Conservation (phyloP, 495 filamentous ascomycete genomes). For the Penicillium riverlandense region DNA sequence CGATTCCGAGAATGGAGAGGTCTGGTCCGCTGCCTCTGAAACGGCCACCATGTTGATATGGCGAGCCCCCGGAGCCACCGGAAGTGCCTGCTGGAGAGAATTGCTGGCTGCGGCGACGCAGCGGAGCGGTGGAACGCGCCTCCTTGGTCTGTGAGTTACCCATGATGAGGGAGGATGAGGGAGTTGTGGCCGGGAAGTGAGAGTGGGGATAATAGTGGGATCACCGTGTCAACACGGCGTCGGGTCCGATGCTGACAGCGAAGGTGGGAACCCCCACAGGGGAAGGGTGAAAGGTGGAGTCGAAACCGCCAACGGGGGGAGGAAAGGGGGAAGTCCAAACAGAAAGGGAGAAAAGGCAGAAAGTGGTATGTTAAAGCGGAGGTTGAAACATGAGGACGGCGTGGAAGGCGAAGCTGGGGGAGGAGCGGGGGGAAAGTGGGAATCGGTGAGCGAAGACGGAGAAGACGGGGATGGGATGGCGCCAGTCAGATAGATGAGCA, state of each 20-base stretch:
- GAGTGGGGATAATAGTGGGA: background rate
- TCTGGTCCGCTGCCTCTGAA: slow-evolving; percentile 48
- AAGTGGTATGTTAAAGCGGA: too few relatives aligned
- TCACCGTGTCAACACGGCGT: background rate
- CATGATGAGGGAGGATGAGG: slow-evolving; percentile 26
- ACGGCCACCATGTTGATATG: slow-evolving; percentile 32
- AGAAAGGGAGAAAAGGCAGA: slow-evolving; percentile 2
- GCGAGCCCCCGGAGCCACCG: slow-evolving; percentile 24
- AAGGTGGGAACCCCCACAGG: background rate
- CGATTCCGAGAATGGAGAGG: slow-evolving; percentile 49
- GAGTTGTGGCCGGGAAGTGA: slow-evolving; percentile 1
- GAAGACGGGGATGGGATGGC: slow-evolving; percentile 10
- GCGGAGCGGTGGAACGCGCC: slow-evolving; percentile 31
- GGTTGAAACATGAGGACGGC: too few relatives aligned
- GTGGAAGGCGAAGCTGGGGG: too few relatives aligned
- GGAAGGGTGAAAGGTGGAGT: slow-evolving; percentile 1
- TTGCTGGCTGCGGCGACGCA: slow-evolving; percentile 28
- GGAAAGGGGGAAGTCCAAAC: slow-evolving; percentile 10
- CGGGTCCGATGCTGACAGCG: background rate
- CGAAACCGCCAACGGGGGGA: too few relatives aligned
- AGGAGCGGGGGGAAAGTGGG: slow-evolving; percentile 7
- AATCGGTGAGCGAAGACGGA: slow-evolving; percentile 2
- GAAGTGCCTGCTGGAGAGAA: slow-evolving; percentile 25
- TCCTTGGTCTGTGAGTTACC: slow-evolving; percentile 58
- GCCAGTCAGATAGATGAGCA: slow-evolving; percentile 14